Evolutionary conservation across 2,329 filamentous ascomycete genomes (phyloP), one percentile per base, ranked within the genome.

Genomic region (Exophiala lecanii-corni): DNA sequence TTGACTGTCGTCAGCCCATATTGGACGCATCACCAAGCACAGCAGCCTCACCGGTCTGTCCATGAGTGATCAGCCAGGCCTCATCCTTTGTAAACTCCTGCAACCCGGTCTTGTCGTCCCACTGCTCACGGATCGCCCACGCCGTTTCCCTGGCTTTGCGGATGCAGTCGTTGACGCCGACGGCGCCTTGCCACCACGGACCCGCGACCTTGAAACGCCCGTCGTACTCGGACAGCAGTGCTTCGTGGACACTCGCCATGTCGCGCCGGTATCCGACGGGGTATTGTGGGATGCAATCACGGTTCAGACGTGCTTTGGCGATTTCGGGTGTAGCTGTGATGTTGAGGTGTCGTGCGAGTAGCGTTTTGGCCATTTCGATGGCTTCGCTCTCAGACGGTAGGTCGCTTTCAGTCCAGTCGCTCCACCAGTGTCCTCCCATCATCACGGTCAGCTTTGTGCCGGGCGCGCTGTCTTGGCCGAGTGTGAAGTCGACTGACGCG

Each of bases 361-460:
- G 70, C 2, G 71, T 65, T 49, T 78, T 76, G 23, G 89, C 88
- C 75, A 91, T 84, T 4, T 65, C 60, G 18, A 85, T 68, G 12
- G 80, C 88, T 53, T 85, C 75, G 10, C 81, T 71, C 49, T 81
- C 73, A 38, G 75, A 69, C 0, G 88, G 89, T 44, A 78, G 78
- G 28, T 70, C 67, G 2, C 64, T 57, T 36, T 59, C 34, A 53
- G 56, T 58, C 69, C 75, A 80, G 45, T 70, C 75, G 61, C 88
- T 75, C 87, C 87, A 97, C 76, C 86, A 88, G 66, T 96, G 89
- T 1, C 92, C 92, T 46, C 92, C 92, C 43, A 98, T 71, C 81
- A 98, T 94, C 55, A 97, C 86, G 12, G 91, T 95, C 40, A 97
- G 66, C 63, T 94, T 95, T 10, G 88, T 94, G 17, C 86, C 88